phyloP scores from a whole-genome alignment of 1,139 yeast genomes.

The Scheffersomyces lignicola region DNA sequence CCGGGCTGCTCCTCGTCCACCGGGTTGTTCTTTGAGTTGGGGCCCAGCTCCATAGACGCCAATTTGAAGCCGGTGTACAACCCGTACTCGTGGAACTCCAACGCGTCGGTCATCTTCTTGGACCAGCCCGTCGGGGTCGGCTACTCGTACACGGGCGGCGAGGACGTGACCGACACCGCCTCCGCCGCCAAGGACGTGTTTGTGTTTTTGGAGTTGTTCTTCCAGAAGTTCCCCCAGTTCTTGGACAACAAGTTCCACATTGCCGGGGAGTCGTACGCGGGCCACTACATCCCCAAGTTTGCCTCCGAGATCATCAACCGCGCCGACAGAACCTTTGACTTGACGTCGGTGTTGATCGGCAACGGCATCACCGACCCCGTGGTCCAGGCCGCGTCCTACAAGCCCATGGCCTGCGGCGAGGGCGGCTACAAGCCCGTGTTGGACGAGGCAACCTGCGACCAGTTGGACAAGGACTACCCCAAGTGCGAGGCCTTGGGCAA shows the following conservation, averaged over 20 bases:
- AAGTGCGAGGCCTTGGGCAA: conserved; percentile 79
- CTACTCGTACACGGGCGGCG: conserved; percentile 64
- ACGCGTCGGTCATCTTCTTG: conserved; percentile 86
- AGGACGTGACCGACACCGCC: conserved; percentile 57
- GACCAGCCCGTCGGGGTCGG: conserved; percentile 97
- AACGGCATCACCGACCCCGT: conserved; percentile 81
- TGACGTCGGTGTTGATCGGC: conserved; percentile 74
- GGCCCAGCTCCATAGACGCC: conserved; percentile 73
- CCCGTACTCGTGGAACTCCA: conserved; percentile 84
- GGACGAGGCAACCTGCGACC: conserved; percentile 58
- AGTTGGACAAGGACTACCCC: conserved; percentile 57
- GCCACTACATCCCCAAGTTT: conserved; percentile 81
- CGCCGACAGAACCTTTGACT: conserved; percentile 65
- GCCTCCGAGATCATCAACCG: conserved; percentile 70
- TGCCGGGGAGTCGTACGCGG: conserved; percentile 88
- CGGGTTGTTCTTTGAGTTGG: conserved; percentile 89
- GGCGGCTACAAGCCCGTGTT: conserved; percentile 76
- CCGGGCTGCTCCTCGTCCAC: conserved; percentile 91
- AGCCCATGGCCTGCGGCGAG: conserved; percentile 83
- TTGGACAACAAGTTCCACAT: conserved; percentile 65
- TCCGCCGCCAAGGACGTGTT: conserved; percentile 81
- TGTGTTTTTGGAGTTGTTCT: conserved; percentile 74
- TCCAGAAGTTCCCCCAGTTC: conserved; percentile 70
- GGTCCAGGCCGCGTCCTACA: conserved; percentile 65
- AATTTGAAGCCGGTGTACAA: conserved; percentile 71